Evolutionary conservation across 176 grass and related monocot species (phyloP).

Genomic region (Oryza brachyantha): DNA sequence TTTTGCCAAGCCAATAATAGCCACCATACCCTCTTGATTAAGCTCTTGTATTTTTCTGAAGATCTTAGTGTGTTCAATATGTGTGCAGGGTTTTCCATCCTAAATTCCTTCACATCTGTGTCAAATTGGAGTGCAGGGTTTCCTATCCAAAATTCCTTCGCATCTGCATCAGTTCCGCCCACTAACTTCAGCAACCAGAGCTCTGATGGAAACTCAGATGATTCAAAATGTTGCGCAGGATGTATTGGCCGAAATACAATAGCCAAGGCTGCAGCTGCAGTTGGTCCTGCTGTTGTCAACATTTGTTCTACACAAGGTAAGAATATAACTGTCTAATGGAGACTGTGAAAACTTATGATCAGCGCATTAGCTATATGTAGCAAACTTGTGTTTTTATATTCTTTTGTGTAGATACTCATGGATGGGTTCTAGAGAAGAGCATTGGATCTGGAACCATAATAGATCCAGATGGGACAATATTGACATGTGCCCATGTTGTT

Average conservation of each 20-base stretch:
- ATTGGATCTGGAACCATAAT: slow-evolving; percentile 92
- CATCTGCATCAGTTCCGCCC: slow-evolving; percentile 29
- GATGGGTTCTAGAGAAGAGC: slow-evolving; percentile 33
- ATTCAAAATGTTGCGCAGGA: slow-evolving; percentile 50
- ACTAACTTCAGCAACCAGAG: slow-evolving; percentile 26
- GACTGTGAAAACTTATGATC: not conserved
- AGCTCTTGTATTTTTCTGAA: not conserved
- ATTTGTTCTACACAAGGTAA: slow-evolving; percentile 60
- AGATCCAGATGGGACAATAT: slow-evolving; percentile 76
- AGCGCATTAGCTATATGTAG: not conserved
- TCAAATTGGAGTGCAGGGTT: slow-evolving; percentile 27
- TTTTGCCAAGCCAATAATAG: not conserved
- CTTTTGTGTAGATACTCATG: slow-evolving; percentile 53
- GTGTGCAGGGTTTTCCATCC: slow-evolving; percentile 29
- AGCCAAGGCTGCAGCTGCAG: slow-evolving; percentile 64
- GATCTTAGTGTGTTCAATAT: slow-evolving; percentile 23
- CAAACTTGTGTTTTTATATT: slow-evolving; percentile 13
- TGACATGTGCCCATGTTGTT: slow-evolving; percentile 93
- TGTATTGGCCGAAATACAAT: slow-evolving; percentile 66
- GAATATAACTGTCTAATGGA: not conserved
- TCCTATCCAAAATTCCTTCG: slow-evolving; percentile 35
- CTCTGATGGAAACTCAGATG: slow-evolving; percentile 43
- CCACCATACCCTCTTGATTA: not conserved
- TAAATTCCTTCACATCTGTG: slow-evolving; percentile 26
- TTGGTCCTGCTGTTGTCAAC: slow-evolving; percentile 79